phyloP scores from a whole-genome alignment of 768 basidiomycete species.

The Serpula lacrymans region DNA sequence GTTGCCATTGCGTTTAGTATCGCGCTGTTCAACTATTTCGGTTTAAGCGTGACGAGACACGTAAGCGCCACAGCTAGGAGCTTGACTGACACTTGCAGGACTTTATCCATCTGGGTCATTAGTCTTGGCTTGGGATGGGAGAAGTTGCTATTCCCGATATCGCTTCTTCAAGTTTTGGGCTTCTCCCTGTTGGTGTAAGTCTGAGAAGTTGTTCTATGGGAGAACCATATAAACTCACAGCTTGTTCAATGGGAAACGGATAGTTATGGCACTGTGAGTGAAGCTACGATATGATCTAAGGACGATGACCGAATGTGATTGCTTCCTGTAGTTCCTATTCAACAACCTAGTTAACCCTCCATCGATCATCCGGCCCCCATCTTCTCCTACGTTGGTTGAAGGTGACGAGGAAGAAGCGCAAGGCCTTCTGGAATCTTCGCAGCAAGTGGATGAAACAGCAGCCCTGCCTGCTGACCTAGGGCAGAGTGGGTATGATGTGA shows the following conservation, averaged over 20 bases:
- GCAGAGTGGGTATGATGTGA: conserved; percentile 80
- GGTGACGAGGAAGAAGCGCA: conserved; percentile 59
- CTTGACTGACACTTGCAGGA: conserved; percentile 92
- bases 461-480: conserved; percentile 76
- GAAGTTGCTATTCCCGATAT: conserved; percentile 74
- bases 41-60: conserved; percentile 86
- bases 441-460: conserved; percentile 74
- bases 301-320: conserved; percentile 2
- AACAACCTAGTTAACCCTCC: conserved; percentile 76
- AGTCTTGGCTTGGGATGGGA: conserved; percentile 92
- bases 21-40: conserved; percentile 84
- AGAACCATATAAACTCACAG: no score
- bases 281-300: conserved; percentile 7
- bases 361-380: conserved; percentile 51
- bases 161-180: conserved; percentile 76
- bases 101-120: conserved; percentile 93
- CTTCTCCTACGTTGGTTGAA: conserved; percentile 24
- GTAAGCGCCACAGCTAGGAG: conserved; percentile 92
- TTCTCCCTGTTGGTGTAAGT: conserved; percentile 90
- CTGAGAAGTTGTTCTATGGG: conserved; percentile 8
- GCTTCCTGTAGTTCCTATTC: conserved; percentile 68
- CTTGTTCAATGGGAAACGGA: conserved; percentile 2
- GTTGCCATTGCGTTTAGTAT: conserved; percentile 76
- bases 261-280: conserved; percentile 81
- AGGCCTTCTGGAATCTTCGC: conserved; percentile 38